Percentiles rank a stretch among this genome's conserved stretches.
phyloP scores from a whole-genome alignment of 257 asterid species.

The Solanum bulbocastanum region DNA sequence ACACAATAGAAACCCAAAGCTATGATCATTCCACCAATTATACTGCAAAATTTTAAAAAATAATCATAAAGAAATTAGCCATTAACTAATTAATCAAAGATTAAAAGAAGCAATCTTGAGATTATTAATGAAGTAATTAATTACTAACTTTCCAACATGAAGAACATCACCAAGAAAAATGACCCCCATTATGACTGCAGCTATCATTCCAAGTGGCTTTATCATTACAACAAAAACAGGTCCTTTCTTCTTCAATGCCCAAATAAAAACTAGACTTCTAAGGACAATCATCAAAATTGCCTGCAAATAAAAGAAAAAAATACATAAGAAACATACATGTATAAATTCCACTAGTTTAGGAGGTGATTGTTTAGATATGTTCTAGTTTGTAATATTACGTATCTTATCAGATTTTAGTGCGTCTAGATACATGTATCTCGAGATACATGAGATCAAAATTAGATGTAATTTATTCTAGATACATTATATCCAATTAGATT shows the following conservation, averaged over 20 bases:
- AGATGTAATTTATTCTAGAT: too few relatives aligned
- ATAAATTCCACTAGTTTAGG: too few relatives aligned
- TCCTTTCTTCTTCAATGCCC: conserved; percentile 39
- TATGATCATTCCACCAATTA: conserved; percentile 13
- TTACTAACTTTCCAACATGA: conserved; percentile 37
- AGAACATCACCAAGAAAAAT: conserved; percentile 41
- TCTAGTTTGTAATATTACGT: too few relatives aligned
- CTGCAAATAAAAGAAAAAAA: not conserved
- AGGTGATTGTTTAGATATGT: rapidly evolving
- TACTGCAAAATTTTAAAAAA: not conserved
- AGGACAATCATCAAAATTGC: not conserved
- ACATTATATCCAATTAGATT: too few relatives aligned
- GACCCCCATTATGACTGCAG: conserved; percentile 43
- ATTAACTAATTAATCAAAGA: not conserved
- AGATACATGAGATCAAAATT: too few relatives aligned
- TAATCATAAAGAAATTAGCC: not conserved
- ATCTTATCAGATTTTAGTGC: too few relatives aligned
- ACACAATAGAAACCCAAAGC: conserved; percentile 17
- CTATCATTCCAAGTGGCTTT: conserved; percentile 35
- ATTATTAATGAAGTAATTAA: too few relatives aligned
- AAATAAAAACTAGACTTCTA: conserved; percentile 15
- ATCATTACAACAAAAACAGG: conserved; percentile 44
- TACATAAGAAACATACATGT: too few relatives aligned
- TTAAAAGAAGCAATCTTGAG: not conserved
- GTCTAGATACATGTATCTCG: too few relatives aligned